Evolutionary conservation across 2,329 filamentous ascomycete genomes (phyloP), one percentile per base, ranked within the genome.

Genomic region (Coniochaeta prunicola): DNA sequence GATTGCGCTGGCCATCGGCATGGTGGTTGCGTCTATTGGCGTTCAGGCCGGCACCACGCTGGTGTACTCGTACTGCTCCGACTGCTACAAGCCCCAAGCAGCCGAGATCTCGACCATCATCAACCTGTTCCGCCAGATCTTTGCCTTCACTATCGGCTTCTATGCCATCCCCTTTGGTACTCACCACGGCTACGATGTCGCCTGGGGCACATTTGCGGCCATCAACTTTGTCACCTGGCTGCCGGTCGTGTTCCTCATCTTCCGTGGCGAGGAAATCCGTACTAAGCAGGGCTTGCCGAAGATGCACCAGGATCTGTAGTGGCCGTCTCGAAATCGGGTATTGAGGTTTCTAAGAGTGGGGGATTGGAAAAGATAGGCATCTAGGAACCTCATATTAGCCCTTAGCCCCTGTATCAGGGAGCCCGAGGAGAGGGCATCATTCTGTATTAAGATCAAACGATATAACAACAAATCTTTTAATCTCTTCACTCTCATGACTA

Each of bases 21-120:
- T 74, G 61, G 69, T 65, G 0, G 70, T 73, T 38, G 68, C 69
- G 6, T 67, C 65, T 53, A 65, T 70, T 53, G 71, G 71, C 10
- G 59, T 73, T 24, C 71, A 74, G 60, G 68, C 72, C 53, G 66
- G 70, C 13, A 70, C 67, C 4, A 73, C 71, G 3, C 67, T 69
- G 7, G 66, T 67, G 5, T 73, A 71, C 59, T 65, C 71, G 8
- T 74, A 74, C 57, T 66, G 63, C 9, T 71, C 65, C 8, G 69
- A 74, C 58, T 62, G 72, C 60, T 74, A 74, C 61, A 70, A 71
- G 54, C 67, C 70, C 1, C 71, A 74, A 61, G 66, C 66, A 21
- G 67, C 70, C 1, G 72, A 74, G 58, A 68, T 73, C 48, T 67
- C 66, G 26, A 68, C 64, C 10, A 57, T 73, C 6, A 63, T 74